Evolutionary conservation across 2,329 filamentous ascomycete species (phyloP), one percentile per base, ranked within the genome.

Genomic region (Esteya vermicola): DNA sequence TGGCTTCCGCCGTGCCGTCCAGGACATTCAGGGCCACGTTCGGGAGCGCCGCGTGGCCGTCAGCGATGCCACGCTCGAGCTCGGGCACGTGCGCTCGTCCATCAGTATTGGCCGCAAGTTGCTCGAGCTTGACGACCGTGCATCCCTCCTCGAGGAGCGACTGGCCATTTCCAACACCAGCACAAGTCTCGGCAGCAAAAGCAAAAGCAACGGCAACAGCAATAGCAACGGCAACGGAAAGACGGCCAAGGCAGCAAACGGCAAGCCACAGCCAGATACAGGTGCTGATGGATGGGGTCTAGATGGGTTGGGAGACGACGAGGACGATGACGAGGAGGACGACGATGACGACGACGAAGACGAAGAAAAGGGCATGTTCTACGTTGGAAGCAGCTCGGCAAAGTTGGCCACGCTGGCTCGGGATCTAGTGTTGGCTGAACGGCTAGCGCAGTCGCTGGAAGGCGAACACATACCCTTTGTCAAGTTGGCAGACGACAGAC

Each of bases 1-100:
- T 44, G 85, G 85, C 0, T 95, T 98, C 52, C 70, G 78, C 44
- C 72, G 88, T 47, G 85, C 91, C 38, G 74, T 95, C 1, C 78
- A 84, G 47, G 78, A 78, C 37, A 70, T 96, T 36, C 77, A 76
- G 53, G 64, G 62, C 9, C 70, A 68, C 16, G 82, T 95, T 0
- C 63, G 65, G 8, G 67, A 71, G 43, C 70, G 80, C 46, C 75
- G 73, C 20, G 58, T 59, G 18, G 79, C 89, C 49, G 72, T 86
- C 2, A 64, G 65, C 28, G 57, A 54, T 4, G 58, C 86, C 38
- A 65, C 85, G 41, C 57, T 62, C n/a, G 77, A 93, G 57, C 72
- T 88, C 53, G 70, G 67, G 45, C 60, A 52, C n/a, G 69, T 88
- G 6, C 67, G 75, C 43, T 59, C 61, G 12, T 66, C 78, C 38